Percentiles rank a stretch among this genome's conserved stretches.
Conservation (phyloP, 352 stramenopile genomes). For the Phytopythium mirpurense region DNA sequence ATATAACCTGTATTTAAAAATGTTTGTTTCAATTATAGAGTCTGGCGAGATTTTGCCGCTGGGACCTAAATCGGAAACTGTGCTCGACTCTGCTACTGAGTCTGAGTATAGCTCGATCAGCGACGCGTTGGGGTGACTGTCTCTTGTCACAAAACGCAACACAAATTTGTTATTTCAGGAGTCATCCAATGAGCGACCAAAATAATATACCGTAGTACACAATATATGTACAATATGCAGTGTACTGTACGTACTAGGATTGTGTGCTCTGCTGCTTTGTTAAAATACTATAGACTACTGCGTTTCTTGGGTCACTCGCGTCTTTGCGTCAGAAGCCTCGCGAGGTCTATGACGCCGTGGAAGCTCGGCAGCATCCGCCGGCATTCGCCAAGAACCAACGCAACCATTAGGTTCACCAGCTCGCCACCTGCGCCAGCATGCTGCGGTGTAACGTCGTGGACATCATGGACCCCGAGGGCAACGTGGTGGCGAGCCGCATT, state of each 20-base stretch:
- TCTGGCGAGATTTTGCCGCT: neutral
- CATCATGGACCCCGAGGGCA: conserved; percentile 16
- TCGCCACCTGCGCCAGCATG: neutral
- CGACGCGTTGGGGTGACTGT: neutral
- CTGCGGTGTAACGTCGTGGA: conserved; percentile 18
- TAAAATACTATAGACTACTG: no score
- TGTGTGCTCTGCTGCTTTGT: no score
- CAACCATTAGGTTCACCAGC: neutral
- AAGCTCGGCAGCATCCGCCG: neutral
- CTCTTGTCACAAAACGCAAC: neutral
- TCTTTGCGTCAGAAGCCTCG: neutral
- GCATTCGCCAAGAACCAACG: conserved; percentile 1
- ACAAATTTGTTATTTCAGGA: conserved; percentile 3
- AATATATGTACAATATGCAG: no score
- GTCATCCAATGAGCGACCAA: no score
- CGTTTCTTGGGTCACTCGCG: neutral
- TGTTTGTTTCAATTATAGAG: neutral
- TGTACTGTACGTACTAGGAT: no score
- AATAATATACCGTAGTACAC: no score
- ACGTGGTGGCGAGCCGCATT: conserved; percentile 16
- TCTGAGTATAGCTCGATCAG: neutral
- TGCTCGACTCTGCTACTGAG: neutral
- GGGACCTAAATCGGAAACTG: no score
- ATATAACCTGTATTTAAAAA: neutral
- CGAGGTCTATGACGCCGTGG: neutral